phyloP scores from a whole-genome alignment of 2,329 filamentous ascomycete species.

The Microdochium nivale region DNA sequence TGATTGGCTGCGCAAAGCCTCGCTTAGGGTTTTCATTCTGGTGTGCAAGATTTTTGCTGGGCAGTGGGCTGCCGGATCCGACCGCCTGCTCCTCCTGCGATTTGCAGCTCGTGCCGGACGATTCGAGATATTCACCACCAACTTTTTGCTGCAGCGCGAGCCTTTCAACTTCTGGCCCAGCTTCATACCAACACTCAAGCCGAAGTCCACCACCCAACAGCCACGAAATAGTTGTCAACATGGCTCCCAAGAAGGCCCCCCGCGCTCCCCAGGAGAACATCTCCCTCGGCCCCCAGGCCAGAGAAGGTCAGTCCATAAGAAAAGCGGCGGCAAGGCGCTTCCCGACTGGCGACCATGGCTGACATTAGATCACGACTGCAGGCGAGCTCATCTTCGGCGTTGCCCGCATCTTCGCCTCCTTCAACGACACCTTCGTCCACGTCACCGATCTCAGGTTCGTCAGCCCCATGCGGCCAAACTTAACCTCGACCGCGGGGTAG shows the following conservation, averaged over 20 bases:
- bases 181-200: conserved; percentile 12
- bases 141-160: background rate
- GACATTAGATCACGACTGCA: conserved; percentile 26
- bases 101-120: background rate
- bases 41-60: background rate
- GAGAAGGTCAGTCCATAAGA: conserved; percentile 68
- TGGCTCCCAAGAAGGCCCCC: conserved; percentile 90
- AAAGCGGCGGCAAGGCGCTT: background rate
- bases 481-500: background rate
- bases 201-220: conserved; percentile 18
- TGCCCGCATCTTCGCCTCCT: conserved; percentile 94
- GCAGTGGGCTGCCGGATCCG: background rate
- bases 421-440: conserved; percentile 94
- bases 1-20: background rate
- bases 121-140: background rate
- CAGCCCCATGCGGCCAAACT: conserved; percentile 9
- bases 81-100: background rate
- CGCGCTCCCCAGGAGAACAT: conserved; percentile 92
- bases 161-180: conserved; percentile 11
- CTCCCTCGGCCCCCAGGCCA: conserved; percentile 91
- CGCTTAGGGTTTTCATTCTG: background rate
- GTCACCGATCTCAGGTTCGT: conserved; percentile 95
- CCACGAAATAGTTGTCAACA: conserved; percentile 44
- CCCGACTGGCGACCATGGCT: conserved; percentile 11
- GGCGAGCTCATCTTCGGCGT: conserved; percentile 97